Conservation (phyloP, 2,329 filamentous ascomycete genomes). For the Alternaria viburni region DNA sequence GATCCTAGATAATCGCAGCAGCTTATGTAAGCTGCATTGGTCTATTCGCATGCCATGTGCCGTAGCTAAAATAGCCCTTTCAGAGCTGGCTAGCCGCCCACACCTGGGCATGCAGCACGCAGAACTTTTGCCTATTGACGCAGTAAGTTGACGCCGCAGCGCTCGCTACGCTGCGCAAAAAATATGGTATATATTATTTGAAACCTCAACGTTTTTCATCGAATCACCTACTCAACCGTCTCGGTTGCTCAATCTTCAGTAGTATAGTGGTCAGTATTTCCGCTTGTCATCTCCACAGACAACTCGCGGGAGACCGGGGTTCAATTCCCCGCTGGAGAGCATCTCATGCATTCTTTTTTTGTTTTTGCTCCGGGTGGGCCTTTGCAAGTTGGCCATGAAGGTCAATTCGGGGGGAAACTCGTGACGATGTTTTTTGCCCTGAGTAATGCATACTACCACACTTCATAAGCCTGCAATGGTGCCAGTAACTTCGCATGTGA, state of each 20-base stretch:
- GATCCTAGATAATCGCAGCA: not conserved
- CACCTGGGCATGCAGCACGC: not conserved
- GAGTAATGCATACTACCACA: not conserved
- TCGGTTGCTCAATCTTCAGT: not conserved
- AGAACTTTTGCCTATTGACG: not conserved
- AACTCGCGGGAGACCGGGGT: constrained; percentile 1
- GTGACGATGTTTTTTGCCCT: not conserved
- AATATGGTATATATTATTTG: too few species aligned
- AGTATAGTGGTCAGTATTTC: constrained; percentile 4
- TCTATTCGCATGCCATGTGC: not conserved
- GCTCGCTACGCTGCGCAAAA: too few species aligned
- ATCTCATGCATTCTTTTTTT: not conserved
- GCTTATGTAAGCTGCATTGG: not conserved
- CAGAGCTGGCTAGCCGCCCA: not conserved
- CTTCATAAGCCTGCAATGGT: not conserved
- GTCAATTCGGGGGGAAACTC: not conserved
- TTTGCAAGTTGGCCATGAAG: not conserved
- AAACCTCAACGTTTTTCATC: too few species aligned
- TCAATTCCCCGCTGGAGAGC: constrained; percentile 1
- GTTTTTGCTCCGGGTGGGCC: not conserved
- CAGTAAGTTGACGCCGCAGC: too few species aligned
- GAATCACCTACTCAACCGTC: not conserved
- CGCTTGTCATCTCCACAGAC: not conserved
- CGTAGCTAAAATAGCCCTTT: not conserved
- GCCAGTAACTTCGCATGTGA: not conserved